Percentiles rank a stretch among this genome's conserved stretches.
phyloP scores from a whole-genome alignment of 352 stramenopile species.

The Phytophthora idaei region DNA sequence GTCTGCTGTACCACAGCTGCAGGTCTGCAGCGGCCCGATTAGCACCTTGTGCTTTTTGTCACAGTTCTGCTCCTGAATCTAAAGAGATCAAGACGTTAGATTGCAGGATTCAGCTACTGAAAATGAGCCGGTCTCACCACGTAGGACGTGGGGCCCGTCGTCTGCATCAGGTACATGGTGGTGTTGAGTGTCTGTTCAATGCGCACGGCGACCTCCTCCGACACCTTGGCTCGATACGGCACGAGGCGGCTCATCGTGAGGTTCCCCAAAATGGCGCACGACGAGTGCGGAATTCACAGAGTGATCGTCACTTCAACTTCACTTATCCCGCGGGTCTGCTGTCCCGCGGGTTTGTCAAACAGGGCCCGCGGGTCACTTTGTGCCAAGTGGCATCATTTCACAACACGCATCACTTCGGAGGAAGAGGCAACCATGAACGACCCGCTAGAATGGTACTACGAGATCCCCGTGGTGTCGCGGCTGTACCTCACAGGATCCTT shows the following conservation, averaged over 20 bases:
- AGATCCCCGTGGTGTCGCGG: constrained; percentile 98
- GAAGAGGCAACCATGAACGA: constrained; percentile 73
- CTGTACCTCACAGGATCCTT: constrained; percentile 98
- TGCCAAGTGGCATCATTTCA: constrained; percentile 48
- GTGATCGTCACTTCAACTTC: constrained; percentile 43
- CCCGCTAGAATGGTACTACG: constrained; percentile 96
- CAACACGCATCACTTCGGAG: constrained; percentile 9
- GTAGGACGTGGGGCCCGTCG: constrained; percentile 75
- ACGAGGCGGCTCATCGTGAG: constrained; percentile 65
- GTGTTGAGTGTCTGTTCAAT: constrained; percentile 69
- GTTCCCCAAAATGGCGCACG: constrained; percentile 5
- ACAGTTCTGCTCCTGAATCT: constrained; percentile 79
- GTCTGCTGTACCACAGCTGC: constrained; percentile 72
- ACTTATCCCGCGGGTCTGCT: constrained; percentile 1
- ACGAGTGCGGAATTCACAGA: constrained; percentile 11
- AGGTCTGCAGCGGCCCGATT: constrained; percentile 72
- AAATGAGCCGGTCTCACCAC: constrained; percentile 42
- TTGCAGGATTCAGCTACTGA: background rate
- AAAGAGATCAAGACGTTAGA: constrained; percentile 2
- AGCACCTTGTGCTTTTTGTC: constrained; percentile 83
- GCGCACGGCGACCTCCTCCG: constrained; percentile 48
- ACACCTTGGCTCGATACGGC: constrained; percentile 65
- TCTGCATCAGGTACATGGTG: constrained; percentile 88
- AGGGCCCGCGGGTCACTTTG: constrained; percentile 7
- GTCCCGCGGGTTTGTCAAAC: constrained; percentile 12